Conservation (phyloP, 257 asterid genomes). For the Solanum lycopersicoides region DNA sequence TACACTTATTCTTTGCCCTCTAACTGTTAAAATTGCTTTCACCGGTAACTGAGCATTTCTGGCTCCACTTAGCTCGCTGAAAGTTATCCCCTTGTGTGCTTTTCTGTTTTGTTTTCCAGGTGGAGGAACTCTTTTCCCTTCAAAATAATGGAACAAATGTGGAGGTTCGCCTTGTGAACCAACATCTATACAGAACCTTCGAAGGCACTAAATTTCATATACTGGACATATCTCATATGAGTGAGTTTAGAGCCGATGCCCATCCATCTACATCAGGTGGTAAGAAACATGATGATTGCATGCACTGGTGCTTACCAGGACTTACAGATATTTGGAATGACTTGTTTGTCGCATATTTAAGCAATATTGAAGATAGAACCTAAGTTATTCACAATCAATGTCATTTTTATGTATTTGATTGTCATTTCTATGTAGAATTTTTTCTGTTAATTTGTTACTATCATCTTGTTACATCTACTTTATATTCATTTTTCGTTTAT, state of each 20-base stretch:
- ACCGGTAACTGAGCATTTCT: background rate
- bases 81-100: background rate
- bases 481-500: background rate
- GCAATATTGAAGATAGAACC: slow-evolving; percentile 14
- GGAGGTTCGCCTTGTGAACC: slow-evolving; percentile 79
- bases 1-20: background rate
- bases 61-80: background rate
- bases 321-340: slow-evolving; percentile 90
- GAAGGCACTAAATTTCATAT: slow-evolving; percentile 44
- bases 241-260: slow-evolving; percentile 84
- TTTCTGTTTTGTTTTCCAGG: slow-evolving; percentile 25
- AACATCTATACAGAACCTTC: slow-evolving; percentile 50
- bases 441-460: background rate
- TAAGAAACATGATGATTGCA: slow-evolving; percentile 81
- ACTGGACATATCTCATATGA: slow-evolving; percentile 60
- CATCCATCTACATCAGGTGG: slow-evolving; percentile 87
- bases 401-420: background rate
- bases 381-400: background rate
- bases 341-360: slow-evolving; percentile 50
- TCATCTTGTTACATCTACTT: background rate
- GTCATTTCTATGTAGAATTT: background rate
- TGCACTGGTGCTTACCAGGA: slow-evolving; percentile 99
- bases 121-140: slow-evolving; percentile 59
- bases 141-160: slow-evolving; percentile 66
- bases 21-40: background rate